Evolutionary conservation across 2,329 filamentous ascomycete species (phyloP).

Genomic region (Periconia sp.): DNA sequence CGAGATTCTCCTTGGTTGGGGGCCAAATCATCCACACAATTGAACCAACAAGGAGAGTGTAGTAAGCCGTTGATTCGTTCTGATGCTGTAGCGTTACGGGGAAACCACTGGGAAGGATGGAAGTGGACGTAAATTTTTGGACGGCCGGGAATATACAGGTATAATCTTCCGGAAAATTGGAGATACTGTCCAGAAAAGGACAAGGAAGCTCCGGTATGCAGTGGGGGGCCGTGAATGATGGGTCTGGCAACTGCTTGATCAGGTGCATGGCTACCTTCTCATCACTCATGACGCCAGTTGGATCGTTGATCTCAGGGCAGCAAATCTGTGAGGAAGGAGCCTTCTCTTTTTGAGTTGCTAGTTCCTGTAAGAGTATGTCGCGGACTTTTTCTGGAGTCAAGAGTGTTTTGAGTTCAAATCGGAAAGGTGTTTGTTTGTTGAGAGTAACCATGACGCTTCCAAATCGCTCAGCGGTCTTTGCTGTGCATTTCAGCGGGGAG

Average conservation of each 20-base stretch:
- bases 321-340: neutral
- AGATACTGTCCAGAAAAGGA: conserved; percentile 8
- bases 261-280: conserved; percentile 3
- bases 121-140: conserved; percentile 4
- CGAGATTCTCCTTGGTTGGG: conserved; percentile 17
- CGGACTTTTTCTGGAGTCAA: conserved; percentile 11
- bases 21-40: conserved; percentile 28
- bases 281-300: neutral
- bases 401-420: neutral
- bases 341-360: neutral
- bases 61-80: conserved; percentile 18
- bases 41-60: conserved; percentile 16
- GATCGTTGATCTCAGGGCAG: neutral
- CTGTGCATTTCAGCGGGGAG: conserved; percentile 1
- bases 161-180: neutral
- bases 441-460: neutral
- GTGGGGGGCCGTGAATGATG: neutral
- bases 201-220: conserved; percentile 11
- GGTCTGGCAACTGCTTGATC: conserved; percentile 7
- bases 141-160: neutral
- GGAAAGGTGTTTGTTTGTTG: conserved; percentile 9
- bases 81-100: conserved; percentile 16
- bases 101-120: conserved; percentile 8
- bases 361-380: conserved; percentile 11
- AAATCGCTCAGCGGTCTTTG: conserved; percentile 1